Base-by-base conservation (phyloP, 371 early-diverging fungal genomes). In the Zancudomyces culisetae region DNA sequence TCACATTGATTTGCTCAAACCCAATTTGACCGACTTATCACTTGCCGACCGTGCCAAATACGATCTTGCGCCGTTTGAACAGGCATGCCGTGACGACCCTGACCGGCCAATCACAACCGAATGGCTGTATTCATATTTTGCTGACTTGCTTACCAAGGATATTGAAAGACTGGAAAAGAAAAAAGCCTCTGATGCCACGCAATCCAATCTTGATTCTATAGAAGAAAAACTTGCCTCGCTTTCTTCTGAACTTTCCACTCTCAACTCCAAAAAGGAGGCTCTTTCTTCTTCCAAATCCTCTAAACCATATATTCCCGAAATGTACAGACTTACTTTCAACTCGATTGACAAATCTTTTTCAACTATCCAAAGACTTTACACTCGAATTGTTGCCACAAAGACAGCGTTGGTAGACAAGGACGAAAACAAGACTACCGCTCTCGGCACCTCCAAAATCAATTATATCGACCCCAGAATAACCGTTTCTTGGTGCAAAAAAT, bases 391-490 rank as follows among this genome's bases (percentile, higher is more conserved):
- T 22, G 57, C 48, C 45, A 60, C 72, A 35, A 71, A 76, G 58
- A 66, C 84, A 13, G 63, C 71, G 46, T 83, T 76, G 59, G 45
- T 88, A 29, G 76, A 75, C 40, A 57, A 85, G 81, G 96, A 95
- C 62, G 94, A 94, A 54, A 90, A 88, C 74, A 97, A 94, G 69
- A 81, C 85, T 43, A 91, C 93, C n/a, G 89, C 98, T 0, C 67
- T 95, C 55, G 78, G 90, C n/a, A 97, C 98, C 0, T 93, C 92
- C 35, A 95, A 94, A 73, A 80, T 87, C 70, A 97, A 97, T 70
- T 97, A 97, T 69, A 91, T 95, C 56, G 98, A 97, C 61, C 98
- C 98, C 27, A 79, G 98, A 42, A 97, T 97, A 50, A 79, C 90
- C 8, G 78, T 79, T 21, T 85, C 90, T 22, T 97, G 98, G 98